Conservation (phyloP, 1,139 yeast species). For the Saccharomyces hybrid region DNA sequence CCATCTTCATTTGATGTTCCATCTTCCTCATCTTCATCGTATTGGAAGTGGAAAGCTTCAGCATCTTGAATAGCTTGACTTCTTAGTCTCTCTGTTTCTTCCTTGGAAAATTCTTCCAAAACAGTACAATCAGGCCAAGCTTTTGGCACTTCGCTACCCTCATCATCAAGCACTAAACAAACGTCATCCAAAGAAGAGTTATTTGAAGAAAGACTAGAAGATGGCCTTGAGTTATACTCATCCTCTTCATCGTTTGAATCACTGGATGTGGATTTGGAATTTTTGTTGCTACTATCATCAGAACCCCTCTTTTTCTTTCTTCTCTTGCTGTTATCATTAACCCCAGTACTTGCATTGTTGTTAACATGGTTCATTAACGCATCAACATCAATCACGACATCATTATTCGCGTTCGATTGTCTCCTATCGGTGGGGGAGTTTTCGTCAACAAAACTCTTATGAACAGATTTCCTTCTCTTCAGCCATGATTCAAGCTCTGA, state of each 20-base stretch:
- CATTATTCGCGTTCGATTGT: slow-evolving; percentile 15
- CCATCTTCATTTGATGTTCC: slow-evolving; percentile 16
- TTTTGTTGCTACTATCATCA: slow-evolving; percentile 5
- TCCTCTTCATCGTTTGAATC: slow-evolving; percentile 16
- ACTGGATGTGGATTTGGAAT: slow-evolving; percentile 6
- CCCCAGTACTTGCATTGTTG: slow-evolving; percentile 11
- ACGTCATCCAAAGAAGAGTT: slow-evolving; percentile 81
- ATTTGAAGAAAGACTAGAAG: slow-evolving; percentile 48
- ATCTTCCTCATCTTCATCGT: slow-evolving; percentile 29
- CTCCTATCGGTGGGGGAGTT: slow-evolving; percentile 7
- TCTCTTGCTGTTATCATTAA: slow-evolving; percentile 4
- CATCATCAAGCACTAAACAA: slow-evolving; percentile 63
- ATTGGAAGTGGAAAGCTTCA: slow-evolving; percentile 34
- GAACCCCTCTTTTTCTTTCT: slow-evolving; percentile 9
- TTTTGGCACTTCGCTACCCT: slow-evolving; percentile 30
- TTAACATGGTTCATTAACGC: slow-evolving; percentile 27
- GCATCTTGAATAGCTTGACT: slow-evolving; percentile 39
- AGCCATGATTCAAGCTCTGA: slow-evolving; percentile 12
- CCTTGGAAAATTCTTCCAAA: slow-evolving; percentile 65
- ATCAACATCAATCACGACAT: slow-evolving; percentile 32
- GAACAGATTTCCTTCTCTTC: slow-evolving; percentile 1
- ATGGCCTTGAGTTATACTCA: slow-evolving; percentile 28
- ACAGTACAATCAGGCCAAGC: slow-evolving; percentile 79
- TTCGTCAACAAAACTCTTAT: not conserved
- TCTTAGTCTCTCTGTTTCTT: slow-evolving; percentile 50